Conservation (phyloP, 495 filamentous ascomycete genomes). For the Penicillium goetzii region DNA sequence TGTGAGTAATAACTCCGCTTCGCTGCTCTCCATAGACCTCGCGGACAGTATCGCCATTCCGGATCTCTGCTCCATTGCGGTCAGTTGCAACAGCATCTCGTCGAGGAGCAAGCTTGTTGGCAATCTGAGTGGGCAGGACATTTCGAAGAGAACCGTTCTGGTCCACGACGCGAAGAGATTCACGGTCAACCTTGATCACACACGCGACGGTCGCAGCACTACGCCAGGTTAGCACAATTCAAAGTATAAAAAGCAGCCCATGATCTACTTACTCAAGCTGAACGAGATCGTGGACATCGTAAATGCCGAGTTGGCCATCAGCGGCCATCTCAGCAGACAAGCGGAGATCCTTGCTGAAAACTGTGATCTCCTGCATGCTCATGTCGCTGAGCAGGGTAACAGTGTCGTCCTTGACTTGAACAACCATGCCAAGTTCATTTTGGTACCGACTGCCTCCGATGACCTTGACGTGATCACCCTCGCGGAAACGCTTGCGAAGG, state of each 20-base stretch:
- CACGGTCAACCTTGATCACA: constrained; percentile 92
- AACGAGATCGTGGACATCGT: constrained; percentile 89
- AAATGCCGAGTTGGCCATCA: constrained; percentile 77
- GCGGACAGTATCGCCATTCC: constrained; percentile 86
- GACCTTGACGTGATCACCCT: constrained; percentile 98
- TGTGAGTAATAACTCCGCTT: constrained; percentile 86
- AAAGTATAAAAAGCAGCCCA: not conserved
- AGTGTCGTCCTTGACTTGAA: constrained; percentile 84
- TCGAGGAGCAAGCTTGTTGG: constrained; percentile 79
- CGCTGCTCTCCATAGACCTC: constrained; percentile 85
- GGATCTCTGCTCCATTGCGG: constrained; percentile 89
- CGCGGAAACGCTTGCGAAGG: constrained; percentile 87
- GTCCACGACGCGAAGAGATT: constrained; percentile 86
- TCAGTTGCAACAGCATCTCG: constrained; percentile 88
- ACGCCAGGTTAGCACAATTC: constrained; percentile 38
- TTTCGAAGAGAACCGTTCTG: constrained; percentile 83
- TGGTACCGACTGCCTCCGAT: constrained; percentile 91
- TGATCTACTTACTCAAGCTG: constrained; percentile 74
- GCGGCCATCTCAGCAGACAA: constrained; percentile 89
- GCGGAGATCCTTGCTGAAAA: constrained; percentile 96
- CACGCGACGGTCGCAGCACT: constrained; percentile 86
- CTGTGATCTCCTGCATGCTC: constrained; percentile 88
- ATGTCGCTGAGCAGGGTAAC: constrained; percentile 92
- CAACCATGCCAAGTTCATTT: constrained; percentile 96
- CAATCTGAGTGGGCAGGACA: constrained; percentile 86